Percentiles rank a stretch among this genome's conserved stretches.
Conservation (phyloP, 148 eudicot genomes). For the Oxyria digyna region DNA sequence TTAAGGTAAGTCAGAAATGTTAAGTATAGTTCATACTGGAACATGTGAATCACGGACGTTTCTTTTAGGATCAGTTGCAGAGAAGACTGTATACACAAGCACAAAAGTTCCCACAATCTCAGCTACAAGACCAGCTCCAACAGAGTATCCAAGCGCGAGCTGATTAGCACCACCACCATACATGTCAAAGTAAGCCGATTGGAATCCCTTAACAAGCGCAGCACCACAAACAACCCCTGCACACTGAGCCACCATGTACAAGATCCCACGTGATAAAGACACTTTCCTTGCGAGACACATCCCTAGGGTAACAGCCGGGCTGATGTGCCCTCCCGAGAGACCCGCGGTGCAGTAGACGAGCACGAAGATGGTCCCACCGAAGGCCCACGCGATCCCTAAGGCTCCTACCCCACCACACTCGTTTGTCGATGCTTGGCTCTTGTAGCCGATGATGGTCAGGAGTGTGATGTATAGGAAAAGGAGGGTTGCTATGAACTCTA, state of each 20-base stretch:
- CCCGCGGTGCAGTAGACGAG: constrained; percentile 91
- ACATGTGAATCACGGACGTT: background rate
- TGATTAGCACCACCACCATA: constrained; percentile 64
- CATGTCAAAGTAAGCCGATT: constrained; percentile 25
- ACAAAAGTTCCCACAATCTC: constrained; percentile 71
- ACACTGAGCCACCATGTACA: constrained; percentile 60
- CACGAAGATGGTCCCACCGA: constrained; percentile 77
- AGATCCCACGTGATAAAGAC: constrained; percentile 40
- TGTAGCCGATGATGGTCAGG: constrained; percentile 59
- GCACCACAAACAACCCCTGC: constrained; percentile 67
- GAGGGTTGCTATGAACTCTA: constrained; percentile 63
- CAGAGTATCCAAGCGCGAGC: constrained; percentile 42
- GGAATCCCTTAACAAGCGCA: constrained; percentile 58
- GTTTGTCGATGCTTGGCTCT: constrained; percentile 23
- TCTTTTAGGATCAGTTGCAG: constrained; percentile 8
- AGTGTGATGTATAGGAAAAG: constrained; percentile 56
- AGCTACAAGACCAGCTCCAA: constrained; percentile 53
- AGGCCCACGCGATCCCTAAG: constrained; percentile 84
- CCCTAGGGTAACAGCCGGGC: constrained; percentile 77
- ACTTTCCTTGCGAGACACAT: constrained; percentile 57
- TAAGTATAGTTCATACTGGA: background rate
- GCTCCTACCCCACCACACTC: constrained; percentile 57
- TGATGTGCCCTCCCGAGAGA: constrained; percentile 80
- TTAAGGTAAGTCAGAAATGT: too few species aligned
- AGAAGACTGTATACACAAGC: too few species aligned